A percentile compares a stretch with the other conserved stretches of the same genome.
phyloP scores from a whole-genome alignment of 352 stramenopile genomes.

The Phytophthora palmivora region DNA sequence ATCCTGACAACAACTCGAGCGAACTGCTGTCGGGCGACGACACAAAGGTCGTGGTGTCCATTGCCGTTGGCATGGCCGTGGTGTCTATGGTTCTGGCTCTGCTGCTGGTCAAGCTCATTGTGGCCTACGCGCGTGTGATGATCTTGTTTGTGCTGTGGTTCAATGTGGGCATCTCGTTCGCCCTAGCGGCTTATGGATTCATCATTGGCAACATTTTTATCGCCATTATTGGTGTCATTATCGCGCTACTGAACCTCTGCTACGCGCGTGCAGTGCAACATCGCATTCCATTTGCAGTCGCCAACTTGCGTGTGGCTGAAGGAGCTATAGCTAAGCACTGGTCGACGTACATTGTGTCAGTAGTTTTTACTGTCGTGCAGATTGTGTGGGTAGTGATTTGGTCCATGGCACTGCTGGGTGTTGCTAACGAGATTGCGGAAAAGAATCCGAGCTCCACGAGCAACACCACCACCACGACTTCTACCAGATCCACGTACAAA shows the following conservation, averaged over 20 bases:
- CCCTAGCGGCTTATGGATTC: conserved; percentile 74
- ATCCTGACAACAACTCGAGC: conserved; percentile 48
- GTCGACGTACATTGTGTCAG: conserved; percentile 88
- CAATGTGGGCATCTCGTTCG: conserved; percentile 78
- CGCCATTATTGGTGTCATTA: conserved; percentile 65
- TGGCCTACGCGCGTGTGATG: conserved; percentile 79
- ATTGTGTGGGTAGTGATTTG: conserved; percentile 92
- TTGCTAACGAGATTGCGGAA: conserved; percentile 81
- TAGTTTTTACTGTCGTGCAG: conserved; percentile 90
- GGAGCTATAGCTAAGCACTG: conserved; percentile 91
- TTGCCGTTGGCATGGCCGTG: conserved; percentile 63
- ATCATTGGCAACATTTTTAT: conserved; percentile 72
- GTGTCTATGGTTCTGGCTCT: conserved; percentile 69
- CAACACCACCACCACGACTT: conserved; percentile 23
- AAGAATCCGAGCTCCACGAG: conserved; percentile 49
- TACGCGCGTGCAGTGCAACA: conserved; percentile 89
- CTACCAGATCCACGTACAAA: conserved; percentile 42
- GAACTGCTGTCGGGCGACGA: conserved; percentile 59
- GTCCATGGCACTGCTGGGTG: conserved; percentile 86
- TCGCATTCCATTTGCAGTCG: conserved; percentile 94
- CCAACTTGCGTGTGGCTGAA: conserved; percentile 91
- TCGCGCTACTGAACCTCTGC: conserved; percentile 79
- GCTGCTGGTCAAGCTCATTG: conserved; percentile 81
- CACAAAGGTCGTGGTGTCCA: conserved; percentile 64
- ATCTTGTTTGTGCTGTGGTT: conserved; percentile 90